These are phyloP conservation scores for Nakataea oryzae DNA, from an alignment of 2,329 filamentous ascomycete species.

Conservation along the genomic window DNA sequence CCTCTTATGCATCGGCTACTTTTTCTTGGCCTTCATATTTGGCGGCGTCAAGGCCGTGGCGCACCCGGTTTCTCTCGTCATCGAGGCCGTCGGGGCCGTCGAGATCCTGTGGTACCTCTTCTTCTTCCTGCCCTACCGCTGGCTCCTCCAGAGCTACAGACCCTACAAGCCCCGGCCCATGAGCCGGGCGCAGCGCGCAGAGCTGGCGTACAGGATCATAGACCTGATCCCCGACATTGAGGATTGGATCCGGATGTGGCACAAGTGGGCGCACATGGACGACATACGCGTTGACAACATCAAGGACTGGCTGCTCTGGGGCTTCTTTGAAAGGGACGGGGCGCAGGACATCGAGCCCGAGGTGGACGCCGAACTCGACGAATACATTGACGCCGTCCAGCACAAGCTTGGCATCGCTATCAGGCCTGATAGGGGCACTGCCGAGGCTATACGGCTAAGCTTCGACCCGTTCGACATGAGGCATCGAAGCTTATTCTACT, in stretches of 20 bases:
- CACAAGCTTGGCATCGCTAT: conserved; percentile 2
- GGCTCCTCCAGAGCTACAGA: conserved; percentile 6
- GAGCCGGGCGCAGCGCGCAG: conserved; percentile 7
- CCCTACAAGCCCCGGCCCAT: conserved; percentile 1
- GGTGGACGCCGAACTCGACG: conserved; percentile 7
- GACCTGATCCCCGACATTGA: conserved; percentile 7
- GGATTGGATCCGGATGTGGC: conserved; percentile 10
- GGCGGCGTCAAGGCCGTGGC: conserved; percentile 12
- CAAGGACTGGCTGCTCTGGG: conserved; percentile 12
- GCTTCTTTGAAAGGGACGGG: conserved; percentile 7
- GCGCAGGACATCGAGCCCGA: no score
- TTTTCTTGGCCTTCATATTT: conserved; percentile 9
- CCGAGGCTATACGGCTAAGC: conserved; percentile 9
- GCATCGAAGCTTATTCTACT: conserved; percentile 6
- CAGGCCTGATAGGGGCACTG: conserved; percentile 7
- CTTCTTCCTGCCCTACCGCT: conserved; percentile 10
- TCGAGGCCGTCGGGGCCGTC: conserved; percentile 11
- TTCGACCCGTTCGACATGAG: conserved; percentile 10
- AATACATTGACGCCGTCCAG: conserved; percentile 7
- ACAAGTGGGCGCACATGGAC: conserved; percentile 8
- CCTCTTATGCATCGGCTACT: conserved; percentile 11
- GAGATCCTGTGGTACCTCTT: conserved; percentile 11
- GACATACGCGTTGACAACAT: conserved; percentile 11
- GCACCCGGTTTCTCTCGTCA: conserved; percentile 13
- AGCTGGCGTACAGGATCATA: conserved; percentile 4